These are phyloP conservation scores for Chrysanthemum makinoi DNA, from an alignment of 129 eudicot genomes.

Conservation along the genomic window DNA sequence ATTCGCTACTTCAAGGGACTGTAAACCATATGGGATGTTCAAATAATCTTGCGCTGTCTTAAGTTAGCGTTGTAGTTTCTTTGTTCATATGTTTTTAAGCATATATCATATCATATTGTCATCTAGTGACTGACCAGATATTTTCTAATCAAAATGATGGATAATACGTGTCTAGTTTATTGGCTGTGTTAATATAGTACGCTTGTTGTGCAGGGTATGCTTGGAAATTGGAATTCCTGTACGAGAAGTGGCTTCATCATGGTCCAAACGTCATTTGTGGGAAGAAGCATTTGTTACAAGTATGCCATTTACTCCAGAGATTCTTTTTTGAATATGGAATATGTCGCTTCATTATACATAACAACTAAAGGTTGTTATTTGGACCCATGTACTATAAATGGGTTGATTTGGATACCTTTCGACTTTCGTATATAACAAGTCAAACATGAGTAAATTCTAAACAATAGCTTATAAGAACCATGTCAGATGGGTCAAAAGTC, in stretches of 20 bases:
- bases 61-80: not conserved
- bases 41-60: not conserved
- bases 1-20: not conserved
- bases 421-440: not conserved
- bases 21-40: too few species aligned
- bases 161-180: constrained; percentile 5
- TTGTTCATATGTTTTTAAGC: not conserved
- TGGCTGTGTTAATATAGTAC: not conserved
- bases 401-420: not conserved
- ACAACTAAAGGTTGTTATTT: not conserved
- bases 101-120: not conserved
- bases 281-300: constrained; percentile 89
- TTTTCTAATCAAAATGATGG: not conserved
- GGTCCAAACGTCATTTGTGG: constrained; percentile 74
- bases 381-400: not conserved
- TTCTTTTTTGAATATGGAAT: too few species aligned
- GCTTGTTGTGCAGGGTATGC: constrained; percentile 55
- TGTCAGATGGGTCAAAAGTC: not conserved
- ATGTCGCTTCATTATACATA: too few species aligned
- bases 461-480: not conserved
- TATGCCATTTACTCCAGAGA: constrained; percentile 30
- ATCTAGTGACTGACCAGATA: not conserved
- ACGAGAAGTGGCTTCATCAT: constrained; percentile 87
- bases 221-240: constrained; percentile 56
- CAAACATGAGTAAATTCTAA: not conserved